These are phyloP conservation scores for Xylaria sp. DNA, from an alignment of 2,329 filamentous ascomycete species.

Conservation along the genomic window DNA sequence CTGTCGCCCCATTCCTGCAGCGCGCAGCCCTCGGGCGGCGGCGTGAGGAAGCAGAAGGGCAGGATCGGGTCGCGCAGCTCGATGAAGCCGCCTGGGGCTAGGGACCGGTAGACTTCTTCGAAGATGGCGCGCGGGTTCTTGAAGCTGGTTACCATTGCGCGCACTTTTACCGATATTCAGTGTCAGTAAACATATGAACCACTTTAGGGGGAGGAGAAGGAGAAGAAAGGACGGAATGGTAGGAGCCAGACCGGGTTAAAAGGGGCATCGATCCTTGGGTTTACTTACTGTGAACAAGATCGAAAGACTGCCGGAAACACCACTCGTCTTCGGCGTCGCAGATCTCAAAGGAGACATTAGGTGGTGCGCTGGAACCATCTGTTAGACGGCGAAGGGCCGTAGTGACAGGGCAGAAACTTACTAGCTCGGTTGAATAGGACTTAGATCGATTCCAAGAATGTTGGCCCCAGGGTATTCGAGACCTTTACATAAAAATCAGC, in stretches of 20 bases:
- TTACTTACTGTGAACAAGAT: slow-evolving; percentile 43
- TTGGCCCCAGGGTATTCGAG: slow-evolving; percentile 40
- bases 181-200: not conserved
- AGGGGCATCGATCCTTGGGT: not conserved
- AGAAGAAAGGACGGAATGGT: too few relatives aligned
- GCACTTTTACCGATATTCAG: slow-evolving; percentile 28
- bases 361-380: slow-evolving; percentile 34
- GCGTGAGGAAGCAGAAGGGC: slow-evolving; percentile 43
- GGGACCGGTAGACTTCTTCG: slow-evolving; percentile 36
- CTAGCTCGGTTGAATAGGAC: slow-evolving; percentile 43
- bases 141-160: slow-evolving; percentile 44
- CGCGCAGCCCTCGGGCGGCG: slow-evolving; percentile 41
- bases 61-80: slow-evolving; percentile 46
- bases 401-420: slow-evolving; percentile 22
- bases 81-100: slow-evolving; percentile 44
- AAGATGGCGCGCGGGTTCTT: slow-evolving; percentile 40
- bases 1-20: slow-evolving; percentile 41
- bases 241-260: too few relatives aligned
- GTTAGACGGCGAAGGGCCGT: slow-evolving; percentile 8
- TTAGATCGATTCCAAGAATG: slow-evolving; percentile 41
- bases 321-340: slow-evolving; percentile 47
- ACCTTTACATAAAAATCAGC: slow-evolving; percentile 27
- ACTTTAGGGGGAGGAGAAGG: not conserved
- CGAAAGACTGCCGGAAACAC: slow-evolving; percentile 40
- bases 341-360: slow-evolving; percentile 46